These are phyloP conservation scores for Cladobotryum mycophilum DNA, from an alignment of 2,329 filamentous ascomycete species.

Conservation along the genomic window DNA sequence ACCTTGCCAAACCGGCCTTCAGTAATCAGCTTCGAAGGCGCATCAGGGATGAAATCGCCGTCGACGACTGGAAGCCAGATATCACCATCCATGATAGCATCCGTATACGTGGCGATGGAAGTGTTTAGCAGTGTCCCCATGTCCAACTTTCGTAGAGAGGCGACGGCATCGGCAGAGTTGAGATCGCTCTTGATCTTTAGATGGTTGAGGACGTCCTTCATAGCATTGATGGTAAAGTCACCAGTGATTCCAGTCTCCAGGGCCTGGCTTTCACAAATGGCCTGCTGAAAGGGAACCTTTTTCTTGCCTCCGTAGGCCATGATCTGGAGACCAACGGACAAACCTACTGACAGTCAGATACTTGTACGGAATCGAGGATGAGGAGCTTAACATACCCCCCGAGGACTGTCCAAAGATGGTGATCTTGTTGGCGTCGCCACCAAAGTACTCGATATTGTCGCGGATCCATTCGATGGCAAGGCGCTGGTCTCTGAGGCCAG, in stretches of 20 bases:
- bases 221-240: constrained; percentile 42
- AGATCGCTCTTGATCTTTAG: constrained; percentile 33
- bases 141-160: constrained; percentile 39
- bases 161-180: constrained; percentile 37
- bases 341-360: constrained; percentile 20
- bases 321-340: constrained; percentile 41
- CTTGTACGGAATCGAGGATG: neutral
- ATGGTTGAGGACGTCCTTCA: constrained; percentile 34
- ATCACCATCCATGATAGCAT: constrained; percentile 43
- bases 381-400: constrained; percentile 16
- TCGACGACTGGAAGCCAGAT: constrained; percentile 44
- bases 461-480: constrained; percentile 37
- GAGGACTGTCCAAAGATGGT: constrained; percentile 28
- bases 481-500: constrained; percentile 49
- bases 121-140: constrained; percentile 37
- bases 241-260: constrained; percentile 46
- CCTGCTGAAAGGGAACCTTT: constrained; percentile 38
- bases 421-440: constrained; percentile 41
- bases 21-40: constrained; percentile 46
- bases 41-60: constrained; percentile 33
- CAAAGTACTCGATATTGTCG: constrained; percentile 41
- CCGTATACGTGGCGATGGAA: constrained; percentile 35
- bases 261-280: constrained; percentile 40
- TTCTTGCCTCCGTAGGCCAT: constrained; percentile 40
- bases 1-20: constrained; percentile 56